These are phyloP conservation scores for Carex littledalei DNA, from an alignment of 176 grass and related monocot genomes.

Conservation along the genomic window DNA sequence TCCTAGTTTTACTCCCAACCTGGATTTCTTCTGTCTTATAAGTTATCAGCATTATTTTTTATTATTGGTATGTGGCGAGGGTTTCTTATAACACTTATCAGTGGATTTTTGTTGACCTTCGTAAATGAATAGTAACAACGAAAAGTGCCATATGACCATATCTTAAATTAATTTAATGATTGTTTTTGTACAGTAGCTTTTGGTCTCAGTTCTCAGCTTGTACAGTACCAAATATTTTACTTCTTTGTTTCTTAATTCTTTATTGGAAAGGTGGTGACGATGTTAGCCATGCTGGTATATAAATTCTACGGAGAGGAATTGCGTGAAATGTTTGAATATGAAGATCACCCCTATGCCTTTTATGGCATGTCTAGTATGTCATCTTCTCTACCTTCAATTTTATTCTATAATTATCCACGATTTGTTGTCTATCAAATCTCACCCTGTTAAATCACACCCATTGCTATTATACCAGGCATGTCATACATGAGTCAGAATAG, in stretches of 20 bases:
- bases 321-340: conserved; percentile 98
- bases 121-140: background rate
- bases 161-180: background rate
- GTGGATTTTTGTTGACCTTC: background rate
- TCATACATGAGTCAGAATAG: background rate
- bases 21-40: background rate
- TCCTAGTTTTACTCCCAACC: too few relatives aligned
- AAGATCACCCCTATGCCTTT: conserved; percentile 92
- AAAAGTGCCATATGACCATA: background rate
- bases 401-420: background rate
- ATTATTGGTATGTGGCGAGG: background rate
- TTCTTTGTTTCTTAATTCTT: conserved; percentile 17
- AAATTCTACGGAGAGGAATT: conserved; percentile 97
- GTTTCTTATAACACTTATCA: background rate
- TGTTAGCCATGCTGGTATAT: conserved; percentile 92
- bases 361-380: conserved; percentile 89
- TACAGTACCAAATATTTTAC: background rate
- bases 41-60: conserved; percentile 2
- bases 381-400: conserved; percentile 11
- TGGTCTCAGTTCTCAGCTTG: background rate
- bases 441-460: background rate
- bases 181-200: background rate
- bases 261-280: conserved; percentile 73
- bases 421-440: background rate
- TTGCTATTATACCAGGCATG: background rate